Evolutionary conservation across 371 early-diverging fungal genomes (phyloP).

Genomic region (Saksenaea oblongispora): DNA sequence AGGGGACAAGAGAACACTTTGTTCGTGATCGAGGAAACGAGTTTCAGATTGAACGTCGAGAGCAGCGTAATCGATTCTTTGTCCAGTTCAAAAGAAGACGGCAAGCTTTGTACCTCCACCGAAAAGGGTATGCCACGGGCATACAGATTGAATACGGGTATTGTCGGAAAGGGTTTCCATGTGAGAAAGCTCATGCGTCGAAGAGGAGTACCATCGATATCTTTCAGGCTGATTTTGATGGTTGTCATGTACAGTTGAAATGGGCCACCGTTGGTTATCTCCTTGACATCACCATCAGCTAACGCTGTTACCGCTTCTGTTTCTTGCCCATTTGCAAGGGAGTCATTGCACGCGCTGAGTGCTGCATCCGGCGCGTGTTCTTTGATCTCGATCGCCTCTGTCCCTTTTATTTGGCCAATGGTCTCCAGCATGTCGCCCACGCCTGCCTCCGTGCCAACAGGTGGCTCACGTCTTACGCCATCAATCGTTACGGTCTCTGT

Average conservation of each 20-base stretch:
- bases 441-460: neutral
- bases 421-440: neutral
- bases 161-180: constrained; percentile 43
- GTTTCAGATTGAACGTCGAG: constrained; percentile 51
- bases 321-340: neutral
- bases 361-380: neutral
- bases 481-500: neutral
- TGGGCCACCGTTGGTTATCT: constrained; percentile 21
- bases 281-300: neutral
- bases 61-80: constrained; percentile 36
- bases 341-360: too few relatives aligned
- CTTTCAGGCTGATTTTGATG: constrained; percentile 23
- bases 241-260: constrained; percentile 33
- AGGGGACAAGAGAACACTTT: constrained; percentile 55
- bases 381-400: neutral
- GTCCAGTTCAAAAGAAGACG: constrained; percentile 24
- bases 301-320: neutral
- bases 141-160: constrained; percentile 45
- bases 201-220: constrained; percentile 31
- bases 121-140: constrained; percentile 33
- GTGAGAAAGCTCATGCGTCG: constrained; percentile 56
- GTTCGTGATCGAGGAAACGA: constrained; percentile 53
- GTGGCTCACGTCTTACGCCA: neutral
- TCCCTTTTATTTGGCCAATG: neutral
- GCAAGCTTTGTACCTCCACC: constrained; percentile 24